phyloP scores from a whole-genome alignment of 352 stramenopile genomes.

The Pythium pyrilobum region DNA sequence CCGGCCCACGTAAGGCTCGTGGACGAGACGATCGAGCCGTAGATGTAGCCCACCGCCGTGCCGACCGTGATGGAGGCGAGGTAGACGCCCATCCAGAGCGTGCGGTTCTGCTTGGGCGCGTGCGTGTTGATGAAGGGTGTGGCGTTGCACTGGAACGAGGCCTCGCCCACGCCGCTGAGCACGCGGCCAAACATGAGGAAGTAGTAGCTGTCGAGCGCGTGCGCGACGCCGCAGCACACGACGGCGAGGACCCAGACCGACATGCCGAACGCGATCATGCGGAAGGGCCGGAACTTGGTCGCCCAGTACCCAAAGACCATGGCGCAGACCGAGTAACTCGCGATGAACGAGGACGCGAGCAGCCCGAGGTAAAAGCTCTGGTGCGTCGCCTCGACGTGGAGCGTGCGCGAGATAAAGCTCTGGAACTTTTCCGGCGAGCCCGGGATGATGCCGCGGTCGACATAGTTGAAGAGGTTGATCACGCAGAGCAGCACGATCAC shows the following conservation, averaged over 20 bases:
- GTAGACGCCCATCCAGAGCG: slow-evolving; percentile 91
- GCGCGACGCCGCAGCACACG: slow-evolving; percentile 79
- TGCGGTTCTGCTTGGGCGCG: slow-evolving; percentile 55
- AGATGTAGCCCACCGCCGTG: slow-evolving; percentile 89
- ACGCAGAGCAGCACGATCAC: slow-evolving; percentile 82
- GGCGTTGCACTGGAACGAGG: slow-evolving; percentile 91
- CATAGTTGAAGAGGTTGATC: slow-evolving; percentile 93
- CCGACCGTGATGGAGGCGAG: slow-evolving; percentile 90
- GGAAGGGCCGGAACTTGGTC: slow-evolving; percentile 86
- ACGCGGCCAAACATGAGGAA: slow-evolving; percentile 86
- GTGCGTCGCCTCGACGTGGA: slow-evolving; percentile 48
- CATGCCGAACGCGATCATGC: slow-evolving; percentile 87
- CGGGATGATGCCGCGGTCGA: slow-evolving; percentile 94
- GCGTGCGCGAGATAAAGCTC: slow-evolving; percentile 85
- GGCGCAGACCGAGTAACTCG: slow-evolving; percentile 89
- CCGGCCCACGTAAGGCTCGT: slow-evolving; percentile 63
- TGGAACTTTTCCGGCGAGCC: slow-evolving; percentile 90
- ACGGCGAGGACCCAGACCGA: slow-evolving; percentile 88
- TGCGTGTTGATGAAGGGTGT: slow-evolving; percentile 92
- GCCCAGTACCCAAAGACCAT: slow-evolving; percentile 90
- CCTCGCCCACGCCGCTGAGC: slow-evolving; percentile 87
- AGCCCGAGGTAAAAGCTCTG: slow-evolving; percentile 84
- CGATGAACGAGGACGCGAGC: slow-evolving; percentile 92
- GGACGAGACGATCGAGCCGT: slow-evolving; percentile 64
- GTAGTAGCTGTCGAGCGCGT: slow-evolving; percentile 78